A percentile compares a stretch with the other conserved stretches of the same genome.
phyloP scores from a whole-genome alignment of 2,329 filamentous ascomycete species.

The Penicillium occitanis region DNA sequence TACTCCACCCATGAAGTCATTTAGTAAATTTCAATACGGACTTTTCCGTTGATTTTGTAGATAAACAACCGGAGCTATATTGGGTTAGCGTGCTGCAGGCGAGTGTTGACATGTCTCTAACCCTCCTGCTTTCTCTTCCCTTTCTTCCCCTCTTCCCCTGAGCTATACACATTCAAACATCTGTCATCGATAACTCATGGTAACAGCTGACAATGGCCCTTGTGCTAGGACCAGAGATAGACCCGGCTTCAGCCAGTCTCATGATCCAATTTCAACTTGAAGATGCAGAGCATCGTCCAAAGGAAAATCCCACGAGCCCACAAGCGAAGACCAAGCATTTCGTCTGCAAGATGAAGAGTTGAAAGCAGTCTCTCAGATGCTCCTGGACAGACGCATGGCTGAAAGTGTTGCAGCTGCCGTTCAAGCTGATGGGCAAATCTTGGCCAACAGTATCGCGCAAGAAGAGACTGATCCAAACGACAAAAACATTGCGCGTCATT shows the following conservation, averaged over 20 bases:
- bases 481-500: not conserved
- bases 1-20: not conserved
- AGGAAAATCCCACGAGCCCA: conserved; percentile 21
- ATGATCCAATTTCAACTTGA: conserved; percentile 26
- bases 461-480: conserved; percentile 19
- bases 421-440: conserved; percentile 22
- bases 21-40: not conserved
- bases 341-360: conserved; percentile 24
- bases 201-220: not conserved
- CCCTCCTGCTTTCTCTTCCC: not conserved
- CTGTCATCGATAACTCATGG: not conserved
- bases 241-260: conserved; percentile 23
- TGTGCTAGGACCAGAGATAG: conserved; percentile 14
- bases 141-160: too few species aligned
- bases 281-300: conserved; percentile 24
- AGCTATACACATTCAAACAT: not conserved
- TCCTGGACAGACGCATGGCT: conserved; percentile 27
- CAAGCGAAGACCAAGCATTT: conserved; percentile 24
- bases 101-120: not conserved
- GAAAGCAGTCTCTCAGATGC: conserved; percentile 18
- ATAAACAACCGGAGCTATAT: not conserved
- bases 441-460: conserved; percentile 20
- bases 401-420: conserved; percentile 28
- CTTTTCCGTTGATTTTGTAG: not conserved
- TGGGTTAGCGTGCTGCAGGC: not conserved